Evolutionary conservation across 768 basidiomycete genomes (phyloP), one percentile per base, ranked within the genome.

Genomic region (Kondoa subrosea): DNA sequence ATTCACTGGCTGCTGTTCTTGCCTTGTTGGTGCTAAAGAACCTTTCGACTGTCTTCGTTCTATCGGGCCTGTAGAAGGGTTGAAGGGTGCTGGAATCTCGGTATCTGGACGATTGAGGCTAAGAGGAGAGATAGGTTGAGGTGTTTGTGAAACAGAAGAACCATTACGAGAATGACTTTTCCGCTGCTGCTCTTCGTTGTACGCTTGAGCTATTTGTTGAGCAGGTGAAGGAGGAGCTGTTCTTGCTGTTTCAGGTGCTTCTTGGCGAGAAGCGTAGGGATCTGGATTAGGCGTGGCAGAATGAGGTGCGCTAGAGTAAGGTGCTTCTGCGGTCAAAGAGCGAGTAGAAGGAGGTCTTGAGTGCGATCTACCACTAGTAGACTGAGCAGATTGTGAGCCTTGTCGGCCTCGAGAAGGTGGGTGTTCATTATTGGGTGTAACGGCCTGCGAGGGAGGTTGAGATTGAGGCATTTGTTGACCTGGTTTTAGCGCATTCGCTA

Each of bases 31-130:
- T 21, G 40, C 40, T 8, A 50, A 50, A 8, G 40, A 50, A 50
- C 12, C 40, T 50, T 50, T 50, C 12, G 12, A 8, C 40, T 50
- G 40, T 50, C 40, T 50, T 50, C 40, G 8, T 21, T 50, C 40
- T 50, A 50, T 8, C 8, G 40, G 40, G n/a, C n/a, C n/a, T 21
- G 40, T 21, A 50, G 40, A 8, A 50, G 40, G 40, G 8, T 84
- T 82, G 83, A 87, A 88, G 75, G 91, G 83, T 4, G 81, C 86
- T 1, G 87, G 83, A n/a, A 81, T 85, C 2, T 86, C 86, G 2
- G 80, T 79, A 27, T 75, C 72, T 8, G 74, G 8, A 8, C 40
- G 8, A 8, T 50, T 21, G 21, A 8, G 12, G 12, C 8, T 8
- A 50, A 21, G 40, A 8, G 40, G 21, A 50, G 21, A 8, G 12